Conservation (phyloP, 768 basidiomycete genomes). For the Leccinum arenicola region DNA sequence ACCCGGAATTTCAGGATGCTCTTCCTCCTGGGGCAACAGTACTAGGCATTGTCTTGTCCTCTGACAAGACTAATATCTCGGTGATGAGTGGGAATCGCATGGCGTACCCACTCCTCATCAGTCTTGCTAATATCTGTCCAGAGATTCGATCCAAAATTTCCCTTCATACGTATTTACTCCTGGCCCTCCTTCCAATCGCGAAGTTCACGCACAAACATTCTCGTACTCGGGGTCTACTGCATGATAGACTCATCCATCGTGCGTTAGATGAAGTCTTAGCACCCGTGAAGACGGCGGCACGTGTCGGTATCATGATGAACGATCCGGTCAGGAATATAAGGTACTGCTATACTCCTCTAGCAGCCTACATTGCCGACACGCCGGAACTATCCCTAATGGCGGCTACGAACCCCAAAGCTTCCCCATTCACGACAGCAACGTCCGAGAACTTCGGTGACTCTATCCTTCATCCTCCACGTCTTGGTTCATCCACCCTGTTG, state of each 20-base stretch:
- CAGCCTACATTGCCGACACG: slow-evolving; percentile 32
- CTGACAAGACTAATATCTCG: not conserved
- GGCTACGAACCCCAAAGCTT: slow-evolving; percentile 28
- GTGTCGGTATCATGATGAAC: slow-evolving; percentile 26
- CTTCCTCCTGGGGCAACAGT: not conserved
- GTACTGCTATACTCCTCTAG: slow-evolving; percentile 29
- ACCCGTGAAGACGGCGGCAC: slow-evolving; percentile 32
- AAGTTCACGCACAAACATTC: slow-evolving; percentile 14
- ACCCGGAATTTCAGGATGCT: not conserved
- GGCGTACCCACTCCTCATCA: not conserved
- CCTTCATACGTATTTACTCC: slow-evolving; percentile 10
- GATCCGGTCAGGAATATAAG: slow-evolving; percentile 19
- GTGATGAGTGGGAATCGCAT: not conserved
- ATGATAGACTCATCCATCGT: slow-evolving; percentile 16
- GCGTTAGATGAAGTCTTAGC: slow-evolving; percentile 29
- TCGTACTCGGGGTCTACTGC: slow-evolving; percentile 13
- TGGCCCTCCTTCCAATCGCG: slow-evolving; percentile 15
- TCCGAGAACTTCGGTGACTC: slow-evolving; percentile 27
- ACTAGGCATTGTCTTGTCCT: not conserved
- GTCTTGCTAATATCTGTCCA: not conserved
- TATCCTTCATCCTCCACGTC: not conserved
- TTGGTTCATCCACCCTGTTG: not conserved
- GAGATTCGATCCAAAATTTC: not conserved
- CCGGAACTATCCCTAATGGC: slow-evolving; percentile 32
- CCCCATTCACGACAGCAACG: slow-evolving; percentile 30